A percentile compares a stretch with the other conserved stretches of the same genome.
These are phyloP conservation scores for Hygrocybe coccinea DNA, from an alignment of 768 basidiomycete species.

Conservation along the genomic window DNA sequence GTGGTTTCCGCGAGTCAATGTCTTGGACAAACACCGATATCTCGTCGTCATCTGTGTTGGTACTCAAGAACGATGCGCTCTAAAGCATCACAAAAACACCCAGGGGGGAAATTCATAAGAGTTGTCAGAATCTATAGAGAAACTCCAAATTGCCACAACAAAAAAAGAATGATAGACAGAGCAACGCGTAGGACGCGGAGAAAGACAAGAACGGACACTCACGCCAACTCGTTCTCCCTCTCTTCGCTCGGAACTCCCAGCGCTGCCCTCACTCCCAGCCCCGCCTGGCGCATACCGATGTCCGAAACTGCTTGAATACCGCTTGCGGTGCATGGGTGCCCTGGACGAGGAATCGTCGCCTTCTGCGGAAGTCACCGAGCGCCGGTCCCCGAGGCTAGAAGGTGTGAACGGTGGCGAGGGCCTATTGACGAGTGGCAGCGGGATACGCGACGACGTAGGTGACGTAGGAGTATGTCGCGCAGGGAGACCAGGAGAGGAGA, in stretches of 20 bases:
- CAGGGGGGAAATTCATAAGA: too few species aligned
- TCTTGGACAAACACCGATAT: conserved; percentile 75
- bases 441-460: conserved; percentile 18
- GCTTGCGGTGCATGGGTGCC: conserved; percentile 37
- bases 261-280: conserved; percentile 36
- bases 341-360: conserved; percentile 12
- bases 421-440: conserved; percentile 24
- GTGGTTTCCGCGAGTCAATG: conserved; percentile 65
- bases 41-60: conserved; percentile 66
- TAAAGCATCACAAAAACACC: conserved; percentile 9
- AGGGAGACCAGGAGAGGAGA: conserved; percentile 10
- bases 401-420: conserved; percentile 22
- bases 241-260: conserved; percentile 19
- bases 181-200: not conserved
- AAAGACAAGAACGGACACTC: conserved; percentile 5
- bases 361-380: conserved; percentile 1
- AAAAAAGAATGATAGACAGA: too few species aligned
- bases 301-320: conserved; percentile 76
- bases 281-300: conserved; percentile 52
- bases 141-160: too few species aligned
- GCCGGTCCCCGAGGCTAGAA: conserved; percentile 26
- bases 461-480: conserved; percentile 8
- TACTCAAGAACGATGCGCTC: conserved; percentile 43
- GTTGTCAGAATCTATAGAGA: too few species aligned
- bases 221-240: conserved; percentile 10